phyloP scores from a whole-genome alignment of 805 yeast genomes.

The Pichia ethanolica region DNA sequence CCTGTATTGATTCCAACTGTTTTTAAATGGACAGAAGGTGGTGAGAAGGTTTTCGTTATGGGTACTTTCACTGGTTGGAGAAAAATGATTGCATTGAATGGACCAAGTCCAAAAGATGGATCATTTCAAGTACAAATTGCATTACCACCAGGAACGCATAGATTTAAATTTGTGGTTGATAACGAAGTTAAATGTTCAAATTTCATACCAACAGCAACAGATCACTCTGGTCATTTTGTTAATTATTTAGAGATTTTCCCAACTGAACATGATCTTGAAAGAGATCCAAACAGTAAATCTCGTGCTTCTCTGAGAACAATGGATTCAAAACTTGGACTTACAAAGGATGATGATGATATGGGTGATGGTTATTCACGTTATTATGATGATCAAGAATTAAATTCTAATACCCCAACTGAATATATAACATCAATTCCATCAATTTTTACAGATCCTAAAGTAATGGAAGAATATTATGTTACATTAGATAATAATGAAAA shows the following conservation, averaged over 20 bases:
- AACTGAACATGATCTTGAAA: constrained; percentile 21
- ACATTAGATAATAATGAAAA: constrained; percentile 50
- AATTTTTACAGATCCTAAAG: constrained; percentile 76
- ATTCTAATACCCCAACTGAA: constrained; percentile 26
- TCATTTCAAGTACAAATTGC: constrained; percentile 63
- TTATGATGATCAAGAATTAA: constrained; percentile 39
- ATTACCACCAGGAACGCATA: constrained; percentile 84
- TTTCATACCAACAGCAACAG: constrained; percentile 91
- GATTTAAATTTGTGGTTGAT: constrained; percentile 90
- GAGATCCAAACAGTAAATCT: constrained; percentile 21
- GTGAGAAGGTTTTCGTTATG: constrained; percentile 87
- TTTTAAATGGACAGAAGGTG: constrained; percentile 94
- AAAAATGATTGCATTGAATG: constrained; percentile 83
- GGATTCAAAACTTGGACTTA: constrained; percentile 57
- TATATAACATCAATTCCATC: constrained; percentile 66
- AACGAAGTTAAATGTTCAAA: constrained; percentile 87
- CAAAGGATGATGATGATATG: constrained; percentile 71
- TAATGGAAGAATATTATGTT: constrained; percentile 77
- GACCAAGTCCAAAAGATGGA: constrained; percentile 41
- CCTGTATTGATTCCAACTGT: constrained; percentile 42
- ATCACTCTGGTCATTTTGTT: constrained; percentile 92
- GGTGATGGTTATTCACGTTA: constrained; percentile 74
- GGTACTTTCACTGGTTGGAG: constrained; percentile 99
- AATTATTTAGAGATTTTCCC: constrained; percentile 72
- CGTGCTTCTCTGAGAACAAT: constrained; percentile 30